Base-by-base conservation (phyloP, 2,329 filamentous ascomycete species). In the Phoma herbarum region DNA sequence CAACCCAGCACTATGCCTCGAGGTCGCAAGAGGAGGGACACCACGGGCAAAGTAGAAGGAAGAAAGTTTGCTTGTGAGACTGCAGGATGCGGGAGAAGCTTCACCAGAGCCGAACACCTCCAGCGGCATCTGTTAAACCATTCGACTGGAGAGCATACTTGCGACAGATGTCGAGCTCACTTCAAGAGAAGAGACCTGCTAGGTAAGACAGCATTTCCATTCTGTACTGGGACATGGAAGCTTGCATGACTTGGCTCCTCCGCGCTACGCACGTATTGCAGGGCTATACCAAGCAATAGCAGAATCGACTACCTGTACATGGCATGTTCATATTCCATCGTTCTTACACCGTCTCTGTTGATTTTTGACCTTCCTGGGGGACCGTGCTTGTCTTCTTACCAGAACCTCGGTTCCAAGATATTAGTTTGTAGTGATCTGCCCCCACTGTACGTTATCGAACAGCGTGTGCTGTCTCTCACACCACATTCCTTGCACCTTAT, bases 101-200 rank as follows among this genome's bases (percentile, higher is more conserved):
- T 98, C 75, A 97, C 93, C 10, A 87, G 94, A 74, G 94, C 94
- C 8, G 94, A 98, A 78, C 94, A 98, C 81, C 82, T 98, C 81
- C 97, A 97, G 79, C 88, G 94, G 46, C 94, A 98, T 79, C 91
- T 97, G 78, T 80, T 98, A 63, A 98, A 98, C 74, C 94, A 90
- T 90, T 84, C 78, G 83, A 71, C 63, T 22, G 75, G 75, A 12
- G 82, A 84, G 42, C 81, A 81, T 59, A 86, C 85, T 3, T 89
- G 86, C 66, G 74, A 81, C 48, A 77, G 86, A 65, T 89, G 87
- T 62, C 81, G 82, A 56, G 84, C 85, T 26, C 84, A 87, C 67
- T 88, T 88, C 72, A 85, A 85, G 66, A 80, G 86, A 43, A 83
- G 82, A 25, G 86, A 88, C 71, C 74, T 88, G 41, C 73, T 87